Base-by-base conservation (phyloP, 129 eudicot genomes). In the Scalesia atractyloides region DNA sequence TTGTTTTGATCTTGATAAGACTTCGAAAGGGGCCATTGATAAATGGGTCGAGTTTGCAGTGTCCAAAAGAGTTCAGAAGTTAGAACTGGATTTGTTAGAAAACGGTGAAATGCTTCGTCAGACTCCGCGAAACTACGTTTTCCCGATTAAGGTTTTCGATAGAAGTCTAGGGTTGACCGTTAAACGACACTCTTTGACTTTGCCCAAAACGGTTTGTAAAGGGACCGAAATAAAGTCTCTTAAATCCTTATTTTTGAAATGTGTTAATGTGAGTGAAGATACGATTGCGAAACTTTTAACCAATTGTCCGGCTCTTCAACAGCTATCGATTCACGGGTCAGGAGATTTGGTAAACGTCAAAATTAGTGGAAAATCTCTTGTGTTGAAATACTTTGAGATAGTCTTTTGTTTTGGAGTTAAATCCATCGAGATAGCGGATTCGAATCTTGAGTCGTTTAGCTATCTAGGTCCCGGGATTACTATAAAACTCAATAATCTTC, bases 31-130 rank as follows among this genome's bases (percentile, higher is more conserved):
- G 64, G 83, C 79, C 7, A 53, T 88, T 54, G 88, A 85, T 60
- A 72, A 68, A 51, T 88, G 90, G 95, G 67, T 88, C n/a, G 81
- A 82, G 59, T 88, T 82, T 75, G 88, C 95, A 4, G 19, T 88
- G 13, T 49, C 79, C 19, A 85, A 79, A 70, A 62, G 74, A 22
- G 88, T 70, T 50, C 85, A 72, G 58, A 88, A 70, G 71, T 76
- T 85, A 10, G 90, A 84, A 65, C 17, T 88, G 73, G 95, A 88
- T 73, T 75, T 88, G 39, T 75, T 83, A 70, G 88, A 83, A 56
- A 77, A 77, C 22, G 91, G 88, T 9, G 88, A 86, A 58, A 63
- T 68, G 47, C 79, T 77, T 70, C 84, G 88, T 5, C 80, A 77
- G 22, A 68, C 81, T n/a, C 60, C 68, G 3, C 66, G 75, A 33